Conservation (phyloP, 2,329 filamentous ascomycete species). For the Hypoxylon sp. region DNA sequence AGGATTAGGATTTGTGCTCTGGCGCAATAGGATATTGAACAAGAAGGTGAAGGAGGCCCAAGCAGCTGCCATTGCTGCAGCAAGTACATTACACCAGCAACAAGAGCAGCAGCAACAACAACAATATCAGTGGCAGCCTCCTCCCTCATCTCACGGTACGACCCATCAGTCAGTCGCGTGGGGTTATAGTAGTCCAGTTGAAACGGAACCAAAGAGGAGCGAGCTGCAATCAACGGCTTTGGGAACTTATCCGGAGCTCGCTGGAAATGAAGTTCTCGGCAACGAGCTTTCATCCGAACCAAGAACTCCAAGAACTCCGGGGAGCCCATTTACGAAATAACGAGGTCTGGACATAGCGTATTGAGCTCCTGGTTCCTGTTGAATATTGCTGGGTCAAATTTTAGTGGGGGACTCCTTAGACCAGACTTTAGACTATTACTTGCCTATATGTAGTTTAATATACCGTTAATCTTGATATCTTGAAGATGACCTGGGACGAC, state of each 20-base stretch:
- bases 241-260: constrained; percentile 24
- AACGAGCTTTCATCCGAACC: constrained; percentile 34
- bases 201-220: constrained; percentile 26
- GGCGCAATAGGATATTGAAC: constrained; percentile 32
- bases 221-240: constrained; percentile 24
- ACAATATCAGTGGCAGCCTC: constrained; percentile 35
- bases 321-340: constrained; percentile 9
- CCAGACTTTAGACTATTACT: constrained; percentile 7
- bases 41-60: constrained; percentile 30
- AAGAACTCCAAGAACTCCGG: constrained; percentile 11
- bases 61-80: constrained; percentile 22
- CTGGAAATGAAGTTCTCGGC: constrained; percentile 18
- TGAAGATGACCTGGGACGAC: neutral
- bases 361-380: neutral
- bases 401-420: neutral
- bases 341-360: neutral
- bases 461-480: neutral
- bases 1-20: constrained; percentile 31
- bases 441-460: constrained; percentile 16
- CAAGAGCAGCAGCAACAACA: constrained; percentile 23
- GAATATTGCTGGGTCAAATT: neutral
- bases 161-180: constrained; percentile 9
- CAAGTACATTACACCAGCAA: constrained; percentile 19
- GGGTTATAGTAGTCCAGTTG: constrained; percentile 23
- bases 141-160: constrained; percentile 27